Percentiles rank a stretch among this genome's conserved stretches.
Conservation (phyloP, 192 early-diverging fungal species). For the Entomortierella parvispora region DNA sequence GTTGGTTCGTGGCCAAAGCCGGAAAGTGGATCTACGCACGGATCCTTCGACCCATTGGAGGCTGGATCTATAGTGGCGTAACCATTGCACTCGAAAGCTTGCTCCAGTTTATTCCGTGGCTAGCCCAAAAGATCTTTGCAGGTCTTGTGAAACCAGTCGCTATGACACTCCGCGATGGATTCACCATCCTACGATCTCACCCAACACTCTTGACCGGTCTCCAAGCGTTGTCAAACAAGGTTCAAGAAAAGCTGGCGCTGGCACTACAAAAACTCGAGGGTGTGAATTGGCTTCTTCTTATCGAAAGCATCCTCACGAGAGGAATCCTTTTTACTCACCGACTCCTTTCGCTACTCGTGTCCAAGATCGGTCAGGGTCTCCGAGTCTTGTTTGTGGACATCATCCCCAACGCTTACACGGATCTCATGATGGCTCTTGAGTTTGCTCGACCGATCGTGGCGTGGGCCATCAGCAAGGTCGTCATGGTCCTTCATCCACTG, state of each 20-base stretch:
- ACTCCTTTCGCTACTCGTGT: background rate
- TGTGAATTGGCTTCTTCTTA: constrained; percentile 34
- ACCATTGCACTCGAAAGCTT: background rate
- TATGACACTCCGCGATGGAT: background rate
- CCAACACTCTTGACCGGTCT: constrained; percentile 34
- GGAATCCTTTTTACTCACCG: background rate
- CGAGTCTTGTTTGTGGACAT: constrained; percentile 23
- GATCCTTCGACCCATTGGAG: constrained; percentile 9
- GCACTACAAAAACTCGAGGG: constrained; percentile 33
- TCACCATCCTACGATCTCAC: constrained; percentile 35
- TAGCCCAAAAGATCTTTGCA: background rate
- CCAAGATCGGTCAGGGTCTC: constrained; percentile 9
- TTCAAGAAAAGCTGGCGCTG: constrained; percentile 5
- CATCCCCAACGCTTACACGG: constrained; percentile 34
- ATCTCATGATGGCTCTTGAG: constrained; percentile 29
- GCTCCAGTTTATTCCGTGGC: constrained; percentile 25
- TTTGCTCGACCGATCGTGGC: constrained; percentile 27
- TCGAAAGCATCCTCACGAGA: constrained; percentile 24
- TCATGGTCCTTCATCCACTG: constrained; percentile 10
- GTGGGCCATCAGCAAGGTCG: constrained; percentile 27
- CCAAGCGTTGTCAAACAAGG: constrained; percentile 26
- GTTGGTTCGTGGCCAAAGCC: constrained; percentile 4
- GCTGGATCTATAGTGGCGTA: background rate
- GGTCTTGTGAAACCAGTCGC: constrained; percentile 10
- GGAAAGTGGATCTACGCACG: constrained; percentile 29